Evolutionary conservation across 352 stramenopile species (phyloP), one percentile per base, ranked within the genome.

Genomic region (Phytophthora crassamura): DNA sequence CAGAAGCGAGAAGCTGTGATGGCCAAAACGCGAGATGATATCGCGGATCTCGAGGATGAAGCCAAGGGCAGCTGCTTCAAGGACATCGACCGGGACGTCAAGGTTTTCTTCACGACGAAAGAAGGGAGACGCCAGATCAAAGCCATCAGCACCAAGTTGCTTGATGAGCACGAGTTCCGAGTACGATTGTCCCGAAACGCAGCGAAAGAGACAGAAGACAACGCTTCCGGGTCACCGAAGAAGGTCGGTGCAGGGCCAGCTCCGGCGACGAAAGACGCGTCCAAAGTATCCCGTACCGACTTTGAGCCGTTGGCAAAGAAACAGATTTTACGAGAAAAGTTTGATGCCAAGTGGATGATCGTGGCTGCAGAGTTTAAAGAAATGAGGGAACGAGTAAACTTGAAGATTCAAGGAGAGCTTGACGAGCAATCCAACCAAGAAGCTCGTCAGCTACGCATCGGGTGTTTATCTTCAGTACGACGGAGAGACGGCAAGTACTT

Each of bases 131-230:
- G 64, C 15, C 77, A 89, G 51, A 66, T 96, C 41, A 88, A 89
- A 25, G 34, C 48, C 0, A 62, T 83, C 10, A 90, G 80, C 25
- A 68, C 88, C 20, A 92, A 94, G 51, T 60, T 96, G 10, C 52
- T 91, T 12, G 88, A 97, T 38, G 87, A 97, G 56, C 79, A 92
- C 39, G 78, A 93, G n/a, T 96, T 97, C 53, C 86, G 84, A 5
- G 63, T 86, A 2, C 77, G 89, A 25, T 68, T 97, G 12, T 87
- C 84, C 2, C 79, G 83, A 69, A 78, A 59, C 11, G 43, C 47
- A 11, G 32, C 50, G 22, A 72, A 64, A 32, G 34, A 11, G 5
- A 28, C 18, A 18, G 46, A 47, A 33, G 42, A 36, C 14, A 57
- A 32, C 8, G 35, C 12, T 10, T 56, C 39, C 9, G 62, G 22